These are phyloP conservation scores for Papiliotrema flavescens DNA, from an alignment of 1,284 basidiomycete species.

Conservation along the genomic window DNA sequence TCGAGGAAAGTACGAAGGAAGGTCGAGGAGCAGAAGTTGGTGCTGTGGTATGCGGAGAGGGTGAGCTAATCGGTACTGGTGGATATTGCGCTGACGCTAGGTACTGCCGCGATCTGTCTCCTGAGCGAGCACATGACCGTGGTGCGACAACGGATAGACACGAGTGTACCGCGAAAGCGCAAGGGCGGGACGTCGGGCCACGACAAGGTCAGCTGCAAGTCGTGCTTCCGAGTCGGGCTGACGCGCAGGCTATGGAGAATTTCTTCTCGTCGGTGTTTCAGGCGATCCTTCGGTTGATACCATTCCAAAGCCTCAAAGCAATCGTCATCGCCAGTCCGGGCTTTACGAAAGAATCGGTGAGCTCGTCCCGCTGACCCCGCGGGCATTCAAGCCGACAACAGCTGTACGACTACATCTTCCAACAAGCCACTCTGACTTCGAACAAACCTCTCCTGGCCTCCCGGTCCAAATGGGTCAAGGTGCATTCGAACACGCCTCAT, in stretches of 20 bases:
- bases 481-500: constrained; percentile 89
- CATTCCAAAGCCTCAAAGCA: constrained; percentile 74
- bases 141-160: constrained; percentile 84
- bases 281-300: constrained; percentile 83
- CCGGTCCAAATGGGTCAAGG: constrained; percentile 80
- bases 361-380: constrained; percentile 4
- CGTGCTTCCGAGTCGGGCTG: constrained; percentile 5
- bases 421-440: constrained; percentile 71
- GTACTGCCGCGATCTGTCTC: constrained; percentile 87
- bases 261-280: constrained; percentile 85
- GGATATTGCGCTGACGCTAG: constrained; percentile 46
- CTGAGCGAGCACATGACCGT: constrained; percentile 96
- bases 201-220: constrained; percentile 59
- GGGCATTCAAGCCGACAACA: constrained; percentile 10
- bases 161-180: constrained; percentile 86
- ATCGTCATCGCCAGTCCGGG: constrained; percentile 96
- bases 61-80: constrained; percentile 37
- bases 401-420: constrained; percentile 72
- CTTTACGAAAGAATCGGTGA: constrained; percentile 84
- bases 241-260: constrained; percentile 59
- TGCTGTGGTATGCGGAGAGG: constrained; percentile 92
- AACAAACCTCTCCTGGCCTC: constrained; percentile 79
- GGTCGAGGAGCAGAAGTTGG: constrained; percentile 93
- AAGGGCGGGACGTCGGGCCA: constrained; percentile 74
- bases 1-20: constrained; percentile 85